These are phyloP conservation scores for Xylona heveae DNA, from an alignment of 495 filamentous ascomycete species.

Conservation along the genomic window DNA sequence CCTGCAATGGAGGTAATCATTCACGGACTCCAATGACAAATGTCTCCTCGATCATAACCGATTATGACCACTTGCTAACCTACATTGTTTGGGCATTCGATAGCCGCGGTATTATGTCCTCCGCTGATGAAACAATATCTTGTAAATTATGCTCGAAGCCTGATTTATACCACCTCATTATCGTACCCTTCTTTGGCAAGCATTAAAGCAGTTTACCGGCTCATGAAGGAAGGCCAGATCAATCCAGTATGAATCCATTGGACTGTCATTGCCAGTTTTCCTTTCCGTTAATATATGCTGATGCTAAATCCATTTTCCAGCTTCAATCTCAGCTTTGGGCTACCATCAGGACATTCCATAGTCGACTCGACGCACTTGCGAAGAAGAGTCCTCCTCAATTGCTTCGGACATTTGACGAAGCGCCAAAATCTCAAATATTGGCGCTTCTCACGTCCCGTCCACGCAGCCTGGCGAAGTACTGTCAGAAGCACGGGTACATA, in stretches of 20 bases:
- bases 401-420: not conserved
- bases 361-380: too few relatives aligned
- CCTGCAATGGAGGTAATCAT: conserved; percentile 44
- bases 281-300: too few relatives aligned
- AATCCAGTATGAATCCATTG: conserved; percentile 12
- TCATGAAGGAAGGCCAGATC: conserved; percentile 23
- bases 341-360: too few relatives aligned
- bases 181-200: conserved; percentile 28
- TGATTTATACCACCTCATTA: conserved; percentile 41
- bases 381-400: too few relatives aligned
- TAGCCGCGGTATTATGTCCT: conserved; percentile 21
- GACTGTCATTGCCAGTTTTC: too few relatives aligned
- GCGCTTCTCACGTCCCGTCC: conserved; percentile 23
- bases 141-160: conserved; percentile 37
- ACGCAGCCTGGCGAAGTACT: conserved; percentile 25
- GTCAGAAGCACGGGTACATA: conserved; percentile 26
- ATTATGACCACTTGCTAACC: conserved; percentile 2
- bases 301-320: too few relatives aligned
- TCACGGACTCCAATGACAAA: not conserved
- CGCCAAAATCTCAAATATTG: conserved; percentile 19
- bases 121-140: conserved; percentile 28
- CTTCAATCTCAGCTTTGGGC: too few relatives aligned
- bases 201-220: conserved; percentile 25
- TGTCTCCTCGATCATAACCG: too few relatives aligned
- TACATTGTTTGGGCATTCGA: conserved; percentile 10